These are phyloP conservation scores for Penicillium sp. DNA, from an alignment of 2,329 filamentous ascomycete genomes.

Conservation along the genomic window DNA sequence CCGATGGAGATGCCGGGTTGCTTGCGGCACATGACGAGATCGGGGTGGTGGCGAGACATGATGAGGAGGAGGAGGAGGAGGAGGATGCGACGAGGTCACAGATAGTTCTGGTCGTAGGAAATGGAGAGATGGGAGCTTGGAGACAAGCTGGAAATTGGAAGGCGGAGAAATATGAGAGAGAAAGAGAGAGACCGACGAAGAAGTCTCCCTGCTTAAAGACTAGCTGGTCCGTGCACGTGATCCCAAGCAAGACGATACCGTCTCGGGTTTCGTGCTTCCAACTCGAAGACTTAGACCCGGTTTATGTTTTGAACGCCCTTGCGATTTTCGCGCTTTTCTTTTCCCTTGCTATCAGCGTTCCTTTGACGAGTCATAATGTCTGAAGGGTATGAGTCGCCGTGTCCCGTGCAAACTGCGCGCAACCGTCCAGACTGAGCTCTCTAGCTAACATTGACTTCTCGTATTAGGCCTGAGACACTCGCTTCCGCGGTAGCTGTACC, in stretches of 20 bases:
- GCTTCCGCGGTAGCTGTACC: conserved; percentile 55
- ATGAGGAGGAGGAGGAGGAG: conserved; percentile 10
- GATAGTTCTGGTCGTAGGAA: neutral
- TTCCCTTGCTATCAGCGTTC: neutral
- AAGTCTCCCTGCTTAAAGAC: neutral
- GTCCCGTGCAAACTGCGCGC: neutral
- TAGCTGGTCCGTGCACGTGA: conserved; percentile 28
- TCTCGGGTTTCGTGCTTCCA: neutral
- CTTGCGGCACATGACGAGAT: conserved; percentile 99
- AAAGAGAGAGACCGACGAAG: neutral
- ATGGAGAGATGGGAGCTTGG: neutral
- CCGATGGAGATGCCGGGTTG: conserved; percentile 96
- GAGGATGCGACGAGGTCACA: neutral
- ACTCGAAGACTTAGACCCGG: neutral
- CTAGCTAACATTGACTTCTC: conserved; percentile 3
- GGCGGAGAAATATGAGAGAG: neutral
- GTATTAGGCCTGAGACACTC: conserved; percentile 33
- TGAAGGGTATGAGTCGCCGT: conserved; percentile 23
- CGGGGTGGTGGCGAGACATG: conserved; percentile 95
- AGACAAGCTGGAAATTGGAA: neutral
- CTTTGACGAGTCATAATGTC: conserved; percentile 6
- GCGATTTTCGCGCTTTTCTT: neutral
- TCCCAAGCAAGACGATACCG: neutral
- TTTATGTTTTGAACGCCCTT: neutral
- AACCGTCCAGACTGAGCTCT: conserved; percentile 4